Evolutionary conservation across 2,329 filamentous ascomycete genomes (phyloP), one percentile per base, ranked within the genome.

Genomic region (Apiospora hydei): DNA sequence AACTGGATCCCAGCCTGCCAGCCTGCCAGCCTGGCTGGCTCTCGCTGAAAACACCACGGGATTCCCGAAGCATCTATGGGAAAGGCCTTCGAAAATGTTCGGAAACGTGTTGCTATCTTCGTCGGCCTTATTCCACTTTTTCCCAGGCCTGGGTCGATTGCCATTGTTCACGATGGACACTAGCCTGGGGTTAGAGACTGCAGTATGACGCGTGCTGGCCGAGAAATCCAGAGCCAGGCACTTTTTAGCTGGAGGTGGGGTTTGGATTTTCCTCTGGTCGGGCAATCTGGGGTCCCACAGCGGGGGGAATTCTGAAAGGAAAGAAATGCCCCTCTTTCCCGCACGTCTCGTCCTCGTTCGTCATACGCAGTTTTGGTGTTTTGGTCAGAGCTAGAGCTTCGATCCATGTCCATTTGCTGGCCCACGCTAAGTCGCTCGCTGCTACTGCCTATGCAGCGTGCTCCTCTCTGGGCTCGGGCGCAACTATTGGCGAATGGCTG

Each of bases 401-500:
- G 7, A 61, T 38, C 53, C 53, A 61, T 61, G 53, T 61, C 53
- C 30, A 61, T 61, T 38, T 2, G 53, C 6, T 61, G 57, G 57
- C 57, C 34, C 21, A n/a, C 57, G 34, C 53, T 18, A 7, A 1
- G 47, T 38, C 34, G 34, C 34, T 38, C 34, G 34, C 7, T 21
- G 16, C 46, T 47, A 44, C 43, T 43, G 8, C n/a, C 47, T 34
- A 30, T 61, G 53, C 53, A 38, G n/a, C n/a, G n/a, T n/a, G n/a
- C 53, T 38, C n/a, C 34, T 38, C 30, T 30, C 30, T 64, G 34
- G 34, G 11, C 26, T 38, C 18, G 53, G 53, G 8, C 16, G 51
- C 51, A 18, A 26, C 51, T 57, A 57, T 57, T 57, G 51, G 51
- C 51, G 51, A 57, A 61, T 61, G 53, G 53, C 53, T 61, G 53